Conservation (phyloP, 495 filamentous ascomycete genomes). For the Aspergillus wentii region DNA sequence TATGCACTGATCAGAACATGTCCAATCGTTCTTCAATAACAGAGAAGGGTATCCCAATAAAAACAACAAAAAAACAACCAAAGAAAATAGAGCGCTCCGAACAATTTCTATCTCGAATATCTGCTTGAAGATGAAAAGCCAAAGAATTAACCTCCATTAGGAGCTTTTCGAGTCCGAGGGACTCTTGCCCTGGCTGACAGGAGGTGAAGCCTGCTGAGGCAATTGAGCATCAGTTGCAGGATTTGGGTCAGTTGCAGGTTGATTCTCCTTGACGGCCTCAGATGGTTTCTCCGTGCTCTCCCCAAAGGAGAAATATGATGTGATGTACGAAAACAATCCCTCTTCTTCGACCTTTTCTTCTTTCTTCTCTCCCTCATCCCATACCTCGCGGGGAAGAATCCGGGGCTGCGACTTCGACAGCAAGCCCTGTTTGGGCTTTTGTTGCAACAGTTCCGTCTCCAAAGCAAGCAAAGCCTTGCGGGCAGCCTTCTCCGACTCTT, state of each 20-base stretch:
- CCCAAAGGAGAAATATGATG: constrained; percentile 27
- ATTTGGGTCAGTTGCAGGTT: too few relatives aligned
- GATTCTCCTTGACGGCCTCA: too few relatives aligned
- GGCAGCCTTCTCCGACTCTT: constrained; percentile 55
- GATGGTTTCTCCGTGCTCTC: constrained; percentile 15
- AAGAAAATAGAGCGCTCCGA: constrained; percentile 1
- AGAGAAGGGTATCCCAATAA: constrained; percentile 15
- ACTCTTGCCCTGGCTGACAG: background rate
- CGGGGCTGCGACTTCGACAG: constrained; percentile 20
- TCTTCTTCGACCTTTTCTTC: constrained; percentile 18
- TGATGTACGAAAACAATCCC: constrained; percentile 28
- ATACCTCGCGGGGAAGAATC: constrained; percentile 42
- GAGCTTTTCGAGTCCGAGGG: constrained; percentile 6
- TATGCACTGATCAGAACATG: too few relatives aligned
- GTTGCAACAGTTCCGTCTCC: constrained; percentile 61
- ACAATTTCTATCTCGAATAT: background rate
- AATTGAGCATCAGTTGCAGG: background rate
- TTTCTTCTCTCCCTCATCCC: constrained; percentile 35
- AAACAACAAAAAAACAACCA: constrained; percentile 1
- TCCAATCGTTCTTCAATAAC: too few relatives aligned
- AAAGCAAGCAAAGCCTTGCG: constrained; percentile 56
- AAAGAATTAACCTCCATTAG: constrained; percentile 2
- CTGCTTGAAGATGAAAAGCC: constrained; percentile 2
- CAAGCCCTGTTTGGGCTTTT: constrained; percentile 43
- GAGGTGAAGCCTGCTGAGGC: background rate